Conservation (phyloP, 176 grass and related monocot species). For the Eremochloa ophiuroides region DNA sequence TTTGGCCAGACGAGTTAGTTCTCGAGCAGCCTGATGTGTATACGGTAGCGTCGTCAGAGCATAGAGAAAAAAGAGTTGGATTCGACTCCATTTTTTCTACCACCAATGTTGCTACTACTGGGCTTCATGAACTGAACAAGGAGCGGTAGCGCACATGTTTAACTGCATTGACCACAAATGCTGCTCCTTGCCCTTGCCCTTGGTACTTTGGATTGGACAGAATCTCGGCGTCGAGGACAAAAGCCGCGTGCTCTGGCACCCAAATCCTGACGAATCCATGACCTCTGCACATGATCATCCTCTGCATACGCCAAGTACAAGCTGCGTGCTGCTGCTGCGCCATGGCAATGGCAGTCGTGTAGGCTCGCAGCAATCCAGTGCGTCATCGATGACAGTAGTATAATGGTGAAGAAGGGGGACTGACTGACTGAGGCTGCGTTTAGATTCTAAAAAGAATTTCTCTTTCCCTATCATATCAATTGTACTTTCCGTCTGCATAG, state of each 20-base stretch:
- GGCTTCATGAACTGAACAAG: background rate
- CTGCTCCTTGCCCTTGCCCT: background rate
- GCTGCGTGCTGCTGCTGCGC: background rate
- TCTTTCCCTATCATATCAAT: too few relatives aligned
- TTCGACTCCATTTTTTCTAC: background rate
- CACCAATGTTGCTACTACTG: background rate
- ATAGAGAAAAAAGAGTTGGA: background rate
- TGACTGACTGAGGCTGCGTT: too few relatives aligned
- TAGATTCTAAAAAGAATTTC: too few relatives aligned
- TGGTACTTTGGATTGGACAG: background rate
- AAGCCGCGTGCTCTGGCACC: background rate
- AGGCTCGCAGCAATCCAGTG: background rate
- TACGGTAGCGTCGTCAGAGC: slow-evolving; percentile 36
- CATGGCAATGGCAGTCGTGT: background rate
- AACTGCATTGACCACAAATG: background rate
- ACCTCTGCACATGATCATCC: background rate
- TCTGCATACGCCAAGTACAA: too few relatives aligned
- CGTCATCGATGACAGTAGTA: slow-evolving; percentile 32
- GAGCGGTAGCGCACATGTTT: background rate
- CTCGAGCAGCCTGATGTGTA: slow-evolving; percentile 34
- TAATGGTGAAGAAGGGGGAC: background rate
- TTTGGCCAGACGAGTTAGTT: slow-evolving; percentile 29
- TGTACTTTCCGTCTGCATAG: too few relatives aligned
- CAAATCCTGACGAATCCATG: slow-evolving; percentile 9
- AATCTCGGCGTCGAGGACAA: slow-evolving; percentile 29